Evolutionary conservation across 1,139 yeast species (phyloP).

Genomic region (Hansenula lynferdii): DNA sequence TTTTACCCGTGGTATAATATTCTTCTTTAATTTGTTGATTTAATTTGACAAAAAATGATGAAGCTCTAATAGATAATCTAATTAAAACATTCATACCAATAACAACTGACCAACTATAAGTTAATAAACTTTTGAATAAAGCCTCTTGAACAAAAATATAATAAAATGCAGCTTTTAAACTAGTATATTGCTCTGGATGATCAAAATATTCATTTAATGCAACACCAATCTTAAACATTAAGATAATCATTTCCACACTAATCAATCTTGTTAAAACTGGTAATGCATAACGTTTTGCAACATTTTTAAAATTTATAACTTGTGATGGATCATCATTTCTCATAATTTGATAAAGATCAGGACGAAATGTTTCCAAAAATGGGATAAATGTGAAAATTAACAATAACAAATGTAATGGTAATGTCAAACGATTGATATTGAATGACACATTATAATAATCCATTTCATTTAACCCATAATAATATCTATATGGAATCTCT

Average conservation of each 20-base stretch:
- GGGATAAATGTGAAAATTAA: slow-evolving; percentile 1
- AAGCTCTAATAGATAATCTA: background rate
- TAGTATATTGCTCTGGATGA: slow-evolving; percentile 6
- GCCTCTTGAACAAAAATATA: slow-evolving; percentile 6
- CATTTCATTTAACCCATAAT: slow-evolving; percentile 1
- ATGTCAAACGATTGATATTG: slow-evolving; percentile 16
- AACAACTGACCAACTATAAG: slow-evolving; percentile 8
- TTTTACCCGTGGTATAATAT: slow-evolving; percentile 56
- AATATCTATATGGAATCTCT: slow-evolving; percentile 7
- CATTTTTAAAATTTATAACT: background rate
- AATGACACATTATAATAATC: background rate
- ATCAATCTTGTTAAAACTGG: slow-evolving; percentile 2
- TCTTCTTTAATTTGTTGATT: slow-evolving; percentile 53
- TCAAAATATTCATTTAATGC: slow-evolving; percentile 6
- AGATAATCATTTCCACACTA: slow-evolving; percentile 5
- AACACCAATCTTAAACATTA: slow-evolving; percentile 6
- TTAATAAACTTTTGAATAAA: slow-evolving; percentile 1
- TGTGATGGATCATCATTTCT: background rate
- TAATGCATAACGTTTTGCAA: background rate
- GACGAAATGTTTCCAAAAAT: background rate
- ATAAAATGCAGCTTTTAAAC: slow-evolving; percentile 4
- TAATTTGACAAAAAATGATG: slow-evolving; percentile 16
- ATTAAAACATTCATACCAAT: background rate
- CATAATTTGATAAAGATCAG: background rate
- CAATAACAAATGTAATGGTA: slow-evolving; percentile 12